Evolutionary conservation across 768 basidiomycete species (phyloP).

Genomic region (Macrolepiota fuliginosa): DNA sequence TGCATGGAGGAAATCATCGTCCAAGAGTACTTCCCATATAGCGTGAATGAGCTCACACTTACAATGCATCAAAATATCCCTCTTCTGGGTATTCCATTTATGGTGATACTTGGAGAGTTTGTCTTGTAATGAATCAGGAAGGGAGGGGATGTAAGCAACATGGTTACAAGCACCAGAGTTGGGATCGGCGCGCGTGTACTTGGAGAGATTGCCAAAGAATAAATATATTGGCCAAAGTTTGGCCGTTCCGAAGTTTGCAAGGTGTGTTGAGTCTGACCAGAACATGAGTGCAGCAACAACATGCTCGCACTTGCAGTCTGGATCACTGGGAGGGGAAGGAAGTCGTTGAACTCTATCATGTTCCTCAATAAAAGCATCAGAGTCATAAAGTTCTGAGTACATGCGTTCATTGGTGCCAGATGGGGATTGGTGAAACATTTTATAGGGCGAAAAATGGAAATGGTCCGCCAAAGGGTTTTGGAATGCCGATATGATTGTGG

Average conservation of each 20-base stretch:
- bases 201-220: constrained; percentile 20
- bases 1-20: neutral
- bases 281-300: constrained; percentile 25
- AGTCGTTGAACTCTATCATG: constrained; percentile 23
- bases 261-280: constrained; percentile 20
- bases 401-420: constrained; percentile 13
- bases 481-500: constrained; percentile 24
- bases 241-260: constrained; percentile 16
- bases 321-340: constrained; percentile 18
- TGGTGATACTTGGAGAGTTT: too few species aligned
- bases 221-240: constrained; percentile 19
- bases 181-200: constrained; percentile 16
- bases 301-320: constrained; percentile 24
- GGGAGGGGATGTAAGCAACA: constrained; percentile 19
- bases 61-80: too few species aligned
- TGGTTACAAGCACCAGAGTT: constrained; percentile 14
- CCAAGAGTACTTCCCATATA: too few species aligned
- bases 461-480: constrained; percentile 13
- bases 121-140: too few species aligned
- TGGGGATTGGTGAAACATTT: constrained; percentile 2
- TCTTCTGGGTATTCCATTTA: too few species aligned
- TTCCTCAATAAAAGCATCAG: constrained; percentile 27
- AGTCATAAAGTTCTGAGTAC: constrained; percentile 28
- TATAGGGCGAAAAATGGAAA: constrained; percentile 29
- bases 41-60: too few species aligned